A percentile compares a stretch with the other conserved stretches of the same genome.
These are phyloP conservation scores for Fusarium goolgardi DNA, from an alignment of 2,329 filamentous ascomycete genomes.

Conservation along the genomic window DNA sequence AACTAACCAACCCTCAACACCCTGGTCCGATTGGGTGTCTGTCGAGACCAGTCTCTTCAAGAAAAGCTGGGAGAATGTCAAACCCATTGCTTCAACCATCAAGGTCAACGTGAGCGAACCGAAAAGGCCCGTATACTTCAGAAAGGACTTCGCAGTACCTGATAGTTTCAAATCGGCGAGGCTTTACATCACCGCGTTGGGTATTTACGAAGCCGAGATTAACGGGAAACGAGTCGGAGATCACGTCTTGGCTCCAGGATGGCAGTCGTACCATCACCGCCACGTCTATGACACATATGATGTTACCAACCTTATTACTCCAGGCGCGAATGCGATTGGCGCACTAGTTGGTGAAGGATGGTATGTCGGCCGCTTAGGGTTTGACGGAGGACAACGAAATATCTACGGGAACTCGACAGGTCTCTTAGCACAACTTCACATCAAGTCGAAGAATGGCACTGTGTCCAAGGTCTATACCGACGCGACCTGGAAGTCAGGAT, in stretches of 20 bases:
- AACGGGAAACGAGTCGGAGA: conserved; percentile 54
- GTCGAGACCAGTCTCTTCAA: neutral
- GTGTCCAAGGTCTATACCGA: conserved; percentile 23
- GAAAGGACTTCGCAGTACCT: conserved; percentile 50
- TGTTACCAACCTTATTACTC: conserved; percentile 56
- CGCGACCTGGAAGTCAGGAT: conserved; percentile 30
- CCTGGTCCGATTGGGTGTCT: neutral
- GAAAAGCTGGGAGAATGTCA: neutral
- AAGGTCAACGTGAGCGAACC: neutral
- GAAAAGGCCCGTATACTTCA: conserved; percentile 35
- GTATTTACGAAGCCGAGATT: conserved; percentile 60
- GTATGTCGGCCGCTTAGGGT: conserved; percentile 55
- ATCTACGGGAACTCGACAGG: conserved; percentile 54
- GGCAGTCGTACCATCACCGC: conserved; percentile 62
- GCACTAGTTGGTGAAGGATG: conserved; percentile 61
- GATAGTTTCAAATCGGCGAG: conserved; percentile 50
- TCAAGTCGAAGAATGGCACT: conserved; percentile 32
- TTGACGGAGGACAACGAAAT: conserved; percentile 36
- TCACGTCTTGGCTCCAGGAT: conserved; percentile 61
- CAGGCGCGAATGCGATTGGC: conserved; percentile 53
- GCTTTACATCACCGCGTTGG: conserved; percentile 60
- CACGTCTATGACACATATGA: conserved; percentile 65
- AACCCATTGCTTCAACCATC: neutral
- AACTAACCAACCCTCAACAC: neutral
- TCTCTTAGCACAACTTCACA: conserved; percentile 52